Conservation (phyloP, 1,284 basidiomycete species). For the Naganishia sp. region DNA sequence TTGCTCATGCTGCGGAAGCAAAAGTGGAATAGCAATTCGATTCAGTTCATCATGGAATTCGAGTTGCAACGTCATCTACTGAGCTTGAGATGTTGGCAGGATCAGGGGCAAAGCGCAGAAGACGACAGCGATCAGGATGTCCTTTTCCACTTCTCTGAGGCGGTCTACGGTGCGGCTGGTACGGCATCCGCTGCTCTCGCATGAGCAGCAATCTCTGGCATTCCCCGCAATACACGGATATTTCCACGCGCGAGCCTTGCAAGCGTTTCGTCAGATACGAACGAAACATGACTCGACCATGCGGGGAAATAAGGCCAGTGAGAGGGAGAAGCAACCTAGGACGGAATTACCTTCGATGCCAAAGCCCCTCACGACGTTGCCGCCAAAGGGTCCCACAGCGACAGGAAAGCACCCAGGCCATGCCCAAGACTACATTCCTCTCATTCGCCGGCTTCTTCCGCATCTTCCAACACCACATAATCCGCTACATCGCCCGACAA, state of each 20-base stretch:
- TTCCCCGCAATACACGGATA: conserved; percentile 23
- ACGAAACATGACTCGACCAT: background rate
- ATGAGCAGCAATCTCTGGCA: background rate
- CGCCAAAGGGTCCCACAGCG: conserved; percentile 14
- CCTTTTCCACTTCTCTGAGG: background rate
- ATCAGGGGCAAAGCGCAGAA: too few species aligned
- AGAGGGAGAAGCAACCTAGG: background rate
- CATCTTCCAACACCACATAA: conserved; percentile 42
- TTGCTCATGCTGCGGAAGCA: background rate
- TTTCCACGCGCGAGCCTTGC: conserved; percentile 12
- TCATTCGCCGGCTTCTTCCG: conserved; percentile 68
- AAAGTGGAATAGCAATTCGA: background rate
- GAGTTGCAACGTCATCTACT: too few species aligned
- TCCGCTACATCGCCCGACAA: conserved; percentile 76
- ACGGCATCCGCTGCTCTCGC: background rate
- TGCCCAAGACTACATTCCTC: conserved; percentile 68
- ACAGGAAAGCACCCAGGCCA: conserved; percentile 42
- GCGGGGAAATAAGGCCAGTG: background rate
- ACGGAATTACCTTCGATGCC: background rate
- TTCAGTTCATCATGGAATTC: too few species aligned
- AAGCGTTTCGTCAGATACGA: conserved; percentile 5
- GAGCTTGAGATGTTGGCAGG: too few species aligned
- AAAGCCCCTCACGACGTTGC: background rate
- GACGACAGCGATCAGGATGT: background rate
- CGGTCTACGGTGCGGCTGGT: background rate